Conservation (phyloP, 148 eudicot genomes). For the Arctostaphylos glauca region DNA sequence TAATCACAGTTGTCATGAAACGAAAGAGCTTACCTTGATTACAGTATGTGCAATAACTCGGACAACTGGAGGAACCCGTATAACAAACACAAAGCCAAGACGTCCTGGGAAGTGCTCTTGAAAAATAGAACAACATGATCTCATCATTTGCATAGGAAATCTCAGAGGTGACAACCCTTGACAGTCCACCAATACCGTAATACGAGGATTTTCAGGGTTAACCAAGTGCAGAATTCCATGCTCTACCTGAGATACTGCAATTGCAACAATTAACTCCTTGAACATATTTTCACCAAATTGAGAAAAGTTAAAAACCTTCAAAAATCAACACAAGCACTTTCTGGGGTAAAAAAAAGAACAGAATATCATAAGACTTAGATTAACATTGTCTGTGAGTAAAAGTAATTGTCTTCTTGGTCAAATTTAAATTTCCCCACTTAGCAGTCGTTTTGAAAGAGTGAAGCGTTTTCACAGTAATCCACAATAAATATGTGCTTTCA, state of each 20-base stretch:
- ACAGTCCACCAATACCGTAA: constrained; percentile 83
- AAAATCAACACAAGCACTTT: not conserved
- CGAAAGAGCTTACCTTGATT: constrained; percentile 64
- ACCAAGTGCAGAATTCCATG: constrained; percentile 66
- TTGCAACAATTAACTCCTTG: constrained; percentile 17
- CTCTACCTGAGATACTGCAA: constrained; percentile 93
- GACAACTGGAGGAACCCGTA: constrained; percentile 77
- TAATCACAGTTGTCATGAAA: not conserved
- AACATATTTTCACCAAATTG: not conserved
- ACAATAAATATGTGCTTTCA: not conserved
- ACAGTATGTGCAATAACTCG: constrained; percentile 84
- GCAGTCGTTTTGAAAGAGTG: not conserved
- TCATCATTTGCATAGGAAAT: constrained; percentile 77
- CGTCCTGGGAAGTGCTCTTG: constrained; percentile 87
- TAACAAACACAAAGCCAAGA: constrained; percentile 66
- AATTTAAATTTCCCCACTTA: too few species aligned
- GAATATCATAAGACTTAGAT: not conserved
- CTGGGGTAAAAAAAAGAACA: not conserved
- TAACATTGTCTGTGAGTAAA: not conserved
- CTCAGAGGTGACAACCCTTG: constrained; percentile 73
- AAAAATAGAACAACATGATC: constrained; percentile 66
- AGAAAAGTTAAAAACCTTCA: not conserved
- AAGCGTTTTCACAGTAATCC: not conserved
- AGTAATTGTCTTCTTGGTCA: not conserved
- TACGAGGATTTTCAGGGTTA: constrained; percentile 54